Evolutionary conservation across 306 rosid species (phyloP).

Genomic region (Lotus japonicus): DNA sequence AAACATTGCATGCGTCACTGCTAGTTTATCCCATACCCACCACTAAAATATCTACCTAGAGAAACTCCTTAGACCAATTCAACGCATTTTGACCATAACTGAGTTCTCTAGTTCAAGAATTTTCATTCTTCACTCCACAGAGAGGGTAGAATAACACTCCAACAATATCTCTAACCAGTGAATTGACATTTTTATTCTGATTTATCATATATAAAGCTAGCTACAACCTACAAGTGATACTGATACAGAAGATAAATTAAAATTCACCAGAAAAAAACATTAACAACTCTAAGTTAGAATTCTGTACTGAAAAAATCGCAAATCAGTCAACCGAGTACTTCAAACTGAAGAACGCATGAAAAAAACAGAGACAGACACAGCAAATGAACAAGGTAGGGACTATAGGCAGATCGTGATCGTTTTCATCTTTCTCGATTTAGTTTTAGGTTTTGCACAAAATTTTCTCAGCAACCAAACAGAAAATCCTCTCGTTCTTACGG

Average conservation of each 20-base stretch:
- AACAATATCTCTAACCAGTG: background rate
- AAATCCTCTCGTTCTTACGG: too few species aligned
- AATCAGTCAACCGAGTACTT: background rate
- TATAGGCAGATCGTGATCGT: too few species aligned
- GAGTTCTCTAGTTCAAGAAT: background rate
- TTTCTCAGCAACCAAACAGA: background rate
- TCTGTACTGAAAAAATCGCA: background rate
- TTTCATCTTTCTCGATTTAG: background rate
- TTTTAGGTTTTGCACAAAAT: background rate
- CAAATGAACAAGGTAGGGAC: background rate
- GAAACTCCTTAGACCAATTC: background rate
- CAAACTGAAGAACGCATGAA: background rate
- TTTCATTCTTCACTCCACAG: background rate
- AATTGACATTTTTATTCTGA: background rate
- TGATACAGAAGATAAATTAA: background rate
- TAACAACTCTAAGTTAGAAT: background rate
- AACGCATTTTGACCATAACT: constrained; percentile 8
- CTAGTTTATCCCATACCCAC: too few species aligned
- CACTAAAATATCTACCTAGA: constrained; percentile 12
- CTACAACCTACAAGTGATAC: background rate
- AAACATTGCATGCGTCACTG: background rate
- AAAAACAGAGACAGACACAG: constrained; percentile 2
- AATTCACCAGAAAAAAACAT: background rate
- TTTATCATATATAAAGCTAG: background rate
- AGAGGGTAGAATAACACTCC: background rate